Conservation (phyloP, 1,284 basidiomycete genomes). For the Calocybe gambosa region DNA sequence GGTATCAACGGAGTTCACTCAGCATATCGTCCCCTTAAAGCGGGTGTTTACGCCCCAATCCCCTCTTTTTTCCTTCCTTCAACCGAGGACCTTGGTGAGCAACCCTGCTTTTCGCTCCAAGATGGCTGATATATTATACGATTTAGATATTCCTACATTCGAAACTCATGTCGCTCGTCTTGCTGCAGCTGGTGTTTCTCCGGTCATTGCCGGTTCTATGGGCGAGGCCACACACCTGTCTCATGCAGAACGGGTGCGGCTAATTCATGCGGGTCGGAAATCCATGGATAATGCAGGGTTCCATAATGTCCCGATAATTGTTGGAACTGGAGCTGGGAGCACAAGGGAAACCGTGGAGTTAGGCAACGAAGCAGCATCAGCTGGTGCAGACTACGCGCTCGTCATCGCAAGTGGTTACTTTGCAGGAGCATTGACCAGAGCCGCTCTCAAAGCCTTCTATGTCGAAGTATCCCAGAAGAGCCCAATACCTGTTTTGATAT, state of each 20-base stretch:
- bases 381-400: slow-evolving; percentile 81
- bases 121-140: slow-evolving; percentile 7
- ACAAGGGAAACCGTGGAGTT: slow-evolving; percentile 78
- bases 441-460: slow-evolving; percentile 77
- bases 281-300: slow-evolving; percentile 68
- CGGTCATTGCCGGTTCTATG: slow-evolving; percentile 80
- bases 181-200: slow-evolving; percentile 68
- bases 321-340: slow-evolving; percentile 77
- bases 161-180: slow-evolving; percentile 67
- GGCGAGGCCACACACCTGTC: slow-evolving; percentile 80
- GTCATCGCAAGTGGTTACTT: slow-evolving; percentile 87
- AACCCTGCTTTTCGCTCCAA: slow-evolving; percentile 3
- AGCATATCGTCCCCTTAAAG: slow-evolving; percentile 49
- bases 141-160: slow-evolving; percentile 65
- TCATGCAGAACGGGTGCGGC: slow-evolving; percentile 59
- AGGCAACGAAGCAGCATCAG: slow-evolving; percentile 66
- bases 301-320: slow-evolving; percentile 62
- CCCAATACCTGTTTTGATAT: slow-evolving; percentile 84
- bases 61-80: slow-evolving; percentile 77
- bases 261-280: slow-evolving; percentile 69
- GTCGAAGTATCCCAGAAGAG: slow-evolving; percentile 70
- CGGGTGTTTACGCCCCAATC: slow-evolving; percentile 83
- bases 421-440: slow-evolving; percentile 64
- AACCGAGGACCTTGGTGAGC: slow-evolving; percentile 77
- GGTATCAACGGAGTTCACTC: slow-evolving; percentile 24